These are phyloP conservation scores for Cryphonectria nitschkei DNA, from an alignment of 2,329 filamentous ascomycete genomes.

Conservation along the genomic window DNA sequence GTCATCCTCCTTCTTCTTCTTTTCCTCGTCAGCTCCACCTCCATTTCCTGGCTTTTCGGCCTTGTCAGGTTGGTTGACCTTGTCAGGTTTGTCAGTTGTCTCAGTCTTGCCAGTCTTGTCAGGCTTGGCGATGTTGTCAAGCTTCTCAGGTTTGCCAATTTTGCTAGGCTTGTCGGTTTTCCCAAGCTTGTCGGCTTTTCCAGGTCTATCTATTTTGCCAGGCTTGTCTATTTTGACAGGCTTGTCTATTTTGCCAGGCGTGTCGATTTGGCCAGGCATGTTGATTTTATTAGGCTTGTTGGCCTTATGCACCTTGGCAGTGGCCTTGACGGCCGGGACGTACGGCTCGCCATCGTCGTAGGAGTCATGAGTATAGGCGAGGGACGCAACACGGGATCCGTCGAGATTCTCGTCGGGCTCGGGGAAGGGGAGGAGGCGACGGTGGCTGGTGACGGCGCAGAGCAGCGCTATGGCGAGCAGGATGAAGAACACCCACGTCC, in stretches of 20 bases:
- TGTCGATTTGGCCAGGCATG: no score
- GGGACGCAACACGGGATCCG: no score
- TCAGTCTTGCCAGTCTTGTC: no score
- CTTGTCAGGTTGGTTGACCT: no score
- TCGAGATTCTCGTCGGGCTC: neutral
- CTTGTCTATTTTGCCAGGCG: no score
- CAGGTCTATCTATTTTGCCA: no score
- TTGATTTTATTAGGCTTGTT: no score
- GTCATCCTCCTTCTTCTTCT: neutral
- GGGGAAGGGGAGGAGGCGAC: constrained; percentile 14
- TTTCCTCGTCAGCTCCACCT: neutral
- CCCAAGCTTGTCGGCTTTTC: no score
- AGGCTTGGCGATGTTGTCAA: no score
- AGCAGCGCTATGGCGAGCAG: constrained; percentile 17
- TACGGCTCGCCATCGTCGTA: neutral
- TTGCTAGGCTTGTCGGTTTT: neutral
- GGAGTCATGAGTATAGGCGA: neutral
- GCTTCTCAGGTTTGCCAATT: neutral
- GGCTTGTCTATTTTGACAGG: no score
- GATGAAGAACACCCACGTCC: constrained; percentile 1
- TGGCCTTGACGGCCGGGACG: neutral
- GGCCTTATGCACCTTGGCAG: neutral
- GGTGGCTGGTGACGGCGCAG: constrained; percentile 16
- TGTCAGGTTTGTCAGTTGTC: no score
- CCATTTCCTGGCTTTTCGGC: no score